Evolutionary conservation across 2,329 filamentous ascomycete genomes (phyloP), one percentile per base, ranked within the genome.

Genomic region (Ophiostoma angusticollis): DNA sequence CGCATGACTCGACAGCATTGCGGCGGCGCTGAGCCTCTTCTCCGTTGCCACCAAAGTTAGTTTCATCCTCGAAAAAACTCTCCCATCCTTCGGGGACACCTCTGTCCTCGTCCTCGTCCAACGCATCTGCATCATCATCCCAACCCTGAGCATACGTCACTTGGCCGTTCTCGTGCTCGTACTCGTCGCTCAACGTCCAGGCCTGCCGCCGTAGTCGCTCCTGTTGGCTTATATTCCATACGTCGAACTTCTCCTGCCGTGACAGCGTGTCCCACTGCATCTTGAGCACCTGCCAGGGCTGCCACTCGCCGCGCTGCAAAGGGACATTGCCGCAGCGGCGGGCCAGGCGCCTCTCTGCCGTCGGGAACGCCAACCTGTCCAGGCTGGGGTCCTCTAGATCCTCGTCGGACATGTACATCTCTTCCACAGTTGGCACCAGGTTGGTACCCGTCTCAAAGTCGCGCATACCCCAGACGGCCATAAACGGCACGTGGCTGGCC

Each of bases 391-490:
- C 39, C 3, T 21, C 37, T 3, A 22, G 31, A 8, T 47, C 46
- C 8, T 67, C 67, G 32, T 73, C 65, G 9, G 57, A 61, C 50
- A 74, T 63, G 50, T 70, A 67, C 47, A 67, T 60, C 50, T 74
- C 65, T 35, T 36, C 39, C 9, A 42, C 12, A 1, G 32, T 27
- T 2, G 44, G 41, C 0, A 66, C 61, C 5, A 72, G 49, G 51
- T 75, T 45, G 5, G n/a, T 23, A 19, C 39, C 65, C 2, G 64
- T 72, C 5, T 52, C 35, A 37, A 62, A 65, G 54, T 80, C 65
- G 21, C 78, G 58, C 51, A 70, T 70, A 1, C 81, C 80, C 63
- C 72, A 83, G 13, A 72, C 45, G 47, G 77, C 62, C 65, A 82
- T 77, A 41, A 67, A 60, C 12, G 67, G 77, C 14, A 46, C 12